Conservation (phyloP, 176 grass and related monocot species). For the Musa beccarii region DNA sequence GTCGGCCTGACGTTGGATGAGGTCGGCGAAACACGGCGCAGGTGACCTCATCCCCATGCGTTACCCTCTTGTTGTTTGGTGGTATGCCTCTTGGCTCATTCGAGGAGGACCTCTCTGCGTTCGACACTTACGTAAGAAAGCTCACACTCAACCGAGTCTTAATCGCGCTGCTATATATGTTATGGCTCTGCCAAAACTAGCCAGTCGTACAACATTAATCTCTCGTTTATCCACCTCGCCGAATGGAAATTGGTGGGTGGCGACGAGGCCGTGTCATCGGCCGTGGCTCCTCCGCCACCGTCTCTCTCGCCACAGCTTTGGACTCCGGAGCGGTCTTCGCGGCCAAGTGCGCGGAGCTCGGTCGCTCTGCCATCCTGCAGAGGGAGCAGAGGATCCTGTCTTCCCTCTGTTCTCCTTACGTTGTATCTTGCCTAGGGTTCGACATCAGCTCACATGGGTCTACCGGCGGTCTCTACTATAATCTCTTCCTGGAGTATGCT, state of each 20-base stretch:
- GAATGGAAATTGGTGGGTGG: neutral
- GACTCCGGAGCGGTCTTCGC: slow-evolving; percentile 10
- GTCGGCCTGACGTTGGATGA: too few relatives aligned
- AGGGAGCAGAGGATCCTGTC: slow-evolving; percentile 8
- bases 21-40: too few relatives aligned
- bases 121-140: too few relatives aligned
- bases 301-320: slow-evolving; percentile 2
- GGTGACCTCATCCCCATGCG: too few relatives aligned
- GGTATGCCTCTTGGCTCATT: too few relatives aligned
- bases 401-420: neutral
- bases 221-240: too few relatives aligned
- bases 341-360: slow-evolving; percentile 15
- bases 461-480: neutral
- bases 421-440: slow-evolving; percentile 9
- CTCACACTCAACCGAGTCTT: too few relatives aligned
- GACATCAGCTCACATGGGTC: neutral
- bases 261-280: slow-evolving; percentile 12
- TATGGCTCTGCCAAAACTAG: too few relatives aligned
- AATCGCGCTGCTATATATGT: too few relatives aligned
- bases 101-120: too few relatives aligned
- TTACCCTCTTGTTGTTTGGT: too few relatives aligned
- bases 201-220: neutral
- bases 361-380: slow-evolving; percentile 3
- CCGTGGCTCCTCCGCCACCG: slow-evolving; percentile 15
- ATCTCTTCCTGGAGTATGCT: slow-evolving; percentile 15